A percentile compares a stretch with the other conserved stretches of the same genome.
Conservation (phyloP, 495 filamentous ascomycete genomes). For the Daldinia childiae region DNA sequence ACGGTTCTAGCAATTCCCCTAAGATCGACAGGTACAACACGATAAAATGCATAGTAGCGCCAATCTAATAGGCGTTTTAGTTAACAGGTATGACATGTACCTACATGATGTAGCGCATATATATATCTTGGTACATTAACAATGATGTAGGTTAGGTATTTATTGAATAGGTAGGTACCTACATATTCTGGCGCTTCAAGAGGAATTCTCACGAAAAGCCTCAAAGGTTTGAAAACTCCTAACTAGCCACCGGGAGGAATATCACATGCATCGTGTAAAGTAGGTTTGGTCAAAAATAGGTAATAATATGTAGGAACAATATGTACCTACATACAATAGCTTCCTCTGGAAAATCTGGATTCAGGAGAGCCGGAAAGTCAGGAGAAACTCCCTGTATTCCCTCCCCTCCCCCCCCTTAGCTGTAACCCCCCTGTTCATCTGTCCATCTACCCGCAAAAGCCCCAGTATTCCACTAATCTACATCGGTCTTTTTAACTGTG, state of each 20-base stretch:
- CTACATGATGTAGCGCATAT: background rate
- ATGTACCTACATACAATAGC: no score
- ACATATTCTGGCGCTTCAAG: background rate
- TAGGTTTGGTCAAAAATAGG: no score
- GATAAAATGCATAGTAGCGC: background rate
- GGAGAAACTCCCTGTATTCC: background rate
- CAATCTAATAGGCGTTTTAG: background rate
- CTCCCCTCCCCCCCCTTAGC: background rate
- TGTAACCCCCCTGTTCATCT: conserved; percentile 6
- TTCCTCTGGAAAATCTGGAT: background rate
- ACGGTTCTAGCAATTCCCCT: background rate
- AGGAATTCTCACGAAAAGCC: no score
- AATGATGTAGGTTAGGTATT: no score
- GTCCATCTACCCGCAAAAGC: conserved; percentile 37
- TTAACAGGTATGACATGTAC: background rate
- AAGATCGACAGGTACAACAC: conserved; percentile 32
- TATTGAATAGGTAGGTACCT: no score
- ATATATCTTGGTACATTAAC: no score
- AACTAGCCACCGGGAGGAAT: no score
- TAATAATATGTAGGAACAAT: no score
- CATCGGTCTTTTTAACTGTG: conserved; percentile 28
- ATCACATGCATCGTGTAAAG: no score
- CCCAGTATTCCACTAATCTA: conserved; percentile 37
- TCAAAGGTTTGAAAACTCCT: no score
- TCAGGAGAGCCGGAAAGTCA: background rate